Percentiles rank a stretch among this genome's conserved stretches.
These are phyloP conservation scores for Metschnikowia lachancei DNA, from an alignment of 805 yeast species.

Conservation along the genomic window DNA sequence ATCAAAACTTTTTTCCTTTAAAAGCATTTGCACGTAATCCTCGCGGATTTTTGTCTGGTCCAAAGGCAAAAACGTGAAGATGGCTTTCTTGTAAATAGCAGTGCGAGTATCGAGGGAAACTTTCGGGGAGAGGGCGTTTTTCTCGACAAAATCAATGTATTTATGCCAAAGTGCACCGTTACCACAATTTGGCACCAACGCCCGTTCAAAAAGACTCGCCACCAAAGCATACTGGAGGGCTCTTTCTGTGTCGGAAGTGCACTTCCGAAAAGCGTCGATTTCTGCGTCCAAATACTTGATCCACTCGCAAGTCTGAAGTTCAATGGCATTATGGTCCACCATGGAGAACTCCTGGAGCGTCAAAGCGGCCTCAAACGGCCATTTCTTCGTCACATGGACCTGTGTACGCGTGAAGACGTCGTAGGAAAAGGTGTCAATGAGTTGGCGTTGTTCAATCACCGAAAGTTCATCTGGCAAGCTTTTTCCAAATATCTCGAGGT, in stretches of 20 bases:
- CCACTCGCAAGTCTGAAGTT: conserved; percentile 56
- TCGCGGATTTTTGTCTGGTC: conserved; percentile 25
- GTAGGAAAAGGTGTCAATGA: conserved; percentile 45
- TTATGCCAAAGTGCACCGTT: conserved; percentile 65
- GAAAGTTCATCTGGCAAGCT: conserved; percentile 28
- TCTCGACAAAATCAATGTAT: conserved; percentile 52
- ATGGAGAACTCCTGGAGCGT: conserved; percentile 49
- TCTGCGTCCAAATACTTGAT: conserved; percentile 56
- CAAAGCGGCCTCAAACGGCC: conserved; percentile 71
- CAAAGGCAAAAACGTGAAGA: conserved; percentile 38
- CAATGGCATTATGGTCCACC: conserved; percentile 42
- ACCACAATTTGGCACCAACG: conserved; percentile 65
- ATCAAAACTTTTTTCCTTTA: conserved; percentile 19
- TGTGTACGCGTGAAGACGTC: conserved; percentile 48
- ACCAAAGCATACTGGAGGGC: conserved; percentile 28
- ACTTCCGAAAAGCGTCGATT: conserved; percentile 21
- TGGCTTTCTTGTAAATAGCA: conserved; percentile 51
- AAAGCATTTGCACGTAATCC: conserved; percentile 26
- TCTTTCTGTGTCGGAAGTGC: background rate
- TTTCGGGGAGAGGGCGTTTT: conserved; percentile 24
- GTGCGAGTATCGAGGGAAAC: conserved; percentile 32
- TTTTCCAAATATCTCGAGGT: conserved; percentile 25
- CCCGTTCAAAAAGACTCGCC: conserved; percentile 62
- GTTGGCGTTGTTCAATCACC: conserved; percentile 37
- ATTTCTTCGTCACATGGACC: conserved; percentile 51